Evolutionary conservation across 1,139 yeast species (phyloP), one percentile per base, ranked within the genome.

Genomic region (Pichia sp.): DNA sequence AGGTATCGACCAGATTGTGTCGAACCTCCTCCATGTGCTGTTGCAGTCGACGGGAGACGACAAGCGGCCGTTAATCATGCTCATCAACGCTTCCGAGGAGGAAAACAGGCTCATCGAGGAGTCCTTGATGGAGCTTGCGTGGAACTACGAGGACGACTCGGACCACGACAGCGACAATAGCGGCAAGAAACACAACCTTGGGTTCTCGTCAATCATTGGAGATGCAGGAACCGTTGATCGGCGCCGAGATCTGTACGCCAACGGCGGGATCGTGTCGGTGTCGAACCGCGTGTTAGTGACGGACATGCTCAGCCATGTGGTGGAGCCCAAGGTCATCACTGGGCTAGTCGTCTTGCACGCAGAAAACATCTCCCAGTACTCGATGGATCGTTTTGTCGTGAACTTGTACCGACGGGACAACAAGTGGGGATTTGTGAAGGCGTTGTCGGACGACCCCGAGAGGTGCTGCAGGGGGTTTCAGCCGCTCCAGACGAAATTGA

Each of bases 361-460:
- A 0, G 98, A 95, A 58, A 71, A 77, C 45, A 76, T 88, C 8
- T 73, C 73, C 47, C 93, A 87, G 59, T 80, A 86, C n/a, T 86
- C 96, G 1, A 84, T 82, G 56, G 96, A 88, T 61, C 82, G 96
- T 2, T 93, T 93, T 68, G 85, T 90, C 38, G 74, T 89, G 16
- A 84, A 83, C 53, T 74, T 92, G 50, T 89, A 82, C 65, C 73
- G 96, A 54, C 84, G 85, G 55, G 72, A 74, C 40, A 92, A 93
- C 71, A 82, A 80, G 56, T 84, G 90, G 86, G 98, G 97, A 2
- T 92, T 92, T 64, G 78, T 93, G 10, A 92, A 93, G 66, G 97
- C 96, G 0, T 73, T 93, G 43, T 84, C 96, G 0, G 97, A 92
- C 62, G 82, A 83, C 43, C 95, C 97, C 0, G 97, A 89, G 65